These are phyloP conservation scores for Fusarium kyushuense DNA, from an alignment of 2,329 filamentous ascomycete genomes.

Conservation along the genomic window DNA sequence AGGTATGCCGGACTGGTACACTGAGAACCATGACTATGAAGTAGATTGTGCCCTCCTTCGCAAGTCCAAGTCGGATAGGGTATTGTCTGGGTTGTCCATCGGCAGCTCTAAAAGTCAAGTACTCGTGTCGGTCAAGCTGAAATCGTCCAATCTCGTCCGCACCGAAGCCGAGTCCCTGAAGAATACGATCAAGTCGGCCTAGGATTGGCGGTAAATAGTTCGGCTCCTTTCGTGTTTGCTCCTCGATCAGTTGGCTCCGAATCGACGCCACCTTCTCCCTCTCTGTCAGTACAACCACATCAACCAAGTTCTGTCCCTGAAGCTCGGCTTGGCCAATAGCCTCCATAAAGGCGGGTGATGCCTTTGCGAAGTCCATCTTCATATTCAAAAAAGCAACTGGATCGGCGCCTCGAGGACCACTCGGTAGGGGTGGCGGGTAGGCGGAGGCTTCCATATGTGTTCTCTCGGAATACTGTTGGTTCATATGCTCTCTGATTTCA, in stretches of 20 bases:
- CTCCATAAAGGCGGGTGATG: constrained; percentile 67
- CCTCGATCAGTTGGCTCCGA: constrained; percentile 66
- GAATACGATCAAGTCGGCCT: constrained; percentile 65
- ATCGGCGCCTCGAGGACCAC: constrained; percentile 59
- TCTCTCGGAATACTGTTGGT: constrained; percentile 64
- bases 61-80: constrained; percentile 66
- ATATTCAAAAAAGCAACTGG: constrained; percentile 69
- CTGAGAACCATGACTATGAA: constrained; percentile 67
- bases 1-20: constrained; percentile 54
- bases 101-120: constrained; percentile 64
- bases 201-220: constrained; percentile 75
- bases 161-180: constrained; percentile 66
- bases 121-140: constrained; percentile 65
- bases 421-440: constrained; percentile 60
- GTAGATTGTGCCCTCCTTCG: constrained; percentile 71
- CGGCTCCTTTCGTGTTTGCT: constrained; percentile 69
- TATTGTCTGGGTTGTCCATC: constrained; percentile 66
- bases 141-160: constrained; percentile 66
- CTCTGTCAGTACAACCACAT: constrained; percentile 66
- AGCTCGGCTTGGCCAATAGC: constrained; percentile 63
- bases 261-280: constrained; percentile 64
- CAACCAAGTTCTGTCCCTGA: constrained; percentile 63
- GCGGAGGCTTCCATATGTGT: constrained; percentile 62
- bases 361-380: constrained; percentile 69
- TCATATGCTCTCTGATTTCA: constrained; percentile 62